A percentile compares a stretch with the other conserved stretches of the same genome.
Evolutionary conservation across 2,329 filamentous ascomycete species (phyloP).

Genomic region (Berkeleyomyces basicola): DNA sequence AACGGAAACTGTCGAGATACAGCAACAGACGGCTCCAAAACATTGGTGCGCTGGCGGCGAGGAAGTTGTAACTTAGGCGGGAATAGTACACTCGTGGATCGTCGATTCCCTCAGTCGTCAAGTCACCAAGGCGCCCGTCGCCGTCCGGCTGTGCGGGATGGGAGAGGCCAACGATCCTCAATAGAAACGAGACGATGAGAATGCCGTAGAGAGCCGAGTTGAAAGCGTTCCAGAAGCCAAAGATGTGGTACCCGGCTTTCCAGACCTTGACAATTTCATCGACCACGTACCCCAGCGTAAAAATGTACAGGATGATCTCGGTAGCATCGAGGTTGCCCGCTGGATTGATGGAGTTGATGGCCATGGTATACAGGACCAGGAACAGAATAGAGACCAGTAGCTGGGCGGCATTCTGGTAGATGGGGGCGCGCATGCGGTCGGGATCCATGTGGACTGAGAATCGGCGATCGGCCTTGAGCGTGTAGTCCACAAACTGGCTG

Average conservation of each 20-base stretch:
- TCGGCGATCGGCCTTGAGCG: slow-evolving; percentile 57
- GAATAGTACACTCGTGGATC: slow-evolving; percentile 47
- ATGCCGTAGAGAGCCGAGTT: slow-evolving; percentile 70
- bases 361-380: slow-evolving; percentile 68
- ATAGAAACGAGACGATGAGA: slow-evolving; percentile 58
- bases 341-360: slow-evolving; percentile 87
- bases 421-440: slow-evolving; percentile 79
- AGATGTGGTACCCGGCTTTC: slow-evolving; percentile 82
- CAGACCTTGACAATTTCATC: slow-evolving; percentile 81
- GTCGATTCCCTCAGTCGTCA: not conserved
- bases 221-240: slow-evolving; percentile 96
- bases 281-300: slow-evolving; percentile 79
- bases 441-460: slow-evolving; percentile 80
- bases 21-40: slow-evolving; percentile 89
- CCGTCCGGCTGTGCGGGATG: slow-evolving; percentile 30
- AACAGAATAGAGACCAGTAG: slow-evolving; percentile 72
- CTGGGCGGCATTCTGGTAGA: slow-evolving; percentile 84
- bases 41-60: slow-evolving; percentile 87
- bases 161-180: slow-evolving; percentile 62
- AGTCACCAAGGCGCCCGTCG: not conserved
- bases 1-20: slow-evolving; percentile 83
- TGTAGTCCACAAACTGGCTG: slow-evolving; percentile 76
- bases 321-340: slow-evolving; percentile 68
- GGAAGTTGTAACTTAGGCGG: slow-evolving; percentile 76
- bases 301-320: slow-evolving; percentile 73